A percentile compares a stretch with the other conserved stretches of the same genome.
Evolutionary conservation across 2,329 filamentous ascomycete species (phyloP).

Genomic region (Trichoderma sp.): DNA sequence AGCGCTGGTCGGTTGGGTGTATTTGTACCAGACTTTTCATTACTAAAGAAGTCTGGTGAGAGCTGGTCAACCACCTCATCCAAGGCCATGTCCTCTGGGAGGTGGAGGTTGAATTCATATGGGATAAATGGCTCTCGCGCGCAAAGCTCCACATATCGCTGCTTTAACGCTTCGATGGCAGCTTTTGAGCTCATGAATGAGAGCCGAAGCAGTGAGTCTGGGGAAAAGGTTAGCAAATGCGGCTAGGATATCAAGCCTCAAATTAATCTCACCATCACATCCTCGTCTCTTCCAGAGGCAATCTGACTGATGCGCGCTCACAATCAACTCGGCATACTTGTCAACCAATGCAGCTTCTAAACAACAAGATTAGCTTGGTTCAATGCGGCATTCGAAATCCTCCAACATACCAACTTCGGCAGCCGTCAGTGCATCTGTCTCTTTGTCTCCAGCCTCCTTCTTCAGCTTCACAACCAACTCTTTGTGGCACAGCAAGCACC

Average conservation of each 20-base stretch:
- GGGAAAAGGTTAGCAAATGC: background rate
- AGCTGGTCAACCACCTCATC: conserved; percentile 53
- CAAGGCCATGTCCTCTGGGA: conserved; percentile 56
- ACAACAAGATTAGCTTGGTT: conserved; percentile 27
- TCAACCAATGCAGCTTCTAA: conserved; percentile 68
- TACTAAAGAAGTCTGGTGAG: conserved; percentile 56
- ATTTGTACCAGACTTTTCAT: conserved; percentile 34
- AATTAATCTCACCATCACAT: conserved; percentile 71
- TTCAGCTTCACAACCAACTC: conserved; percentile 81
- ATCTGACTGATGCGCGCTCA: conserved; percentile 73
- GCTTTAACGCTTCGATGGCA: conserved; percentile 59
- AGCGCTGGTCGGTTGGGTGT: conserved; percentile 63
- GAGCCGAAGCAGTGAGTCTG: conserved; percentile 62
- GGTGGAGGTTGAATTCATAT: conserved; percentile 62
- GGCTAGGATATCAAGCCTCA: conserved; percentile 26
- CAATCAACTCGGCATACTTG: conserved; percentile 72
- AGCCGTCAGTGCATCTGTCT: conserved; percentile 54
- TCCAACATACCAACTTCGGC: conserved; percentile 57
- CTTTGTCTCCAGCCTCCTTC: conserved; percentile 58
- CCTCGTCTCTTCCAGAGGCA: conserved; percentile 86
- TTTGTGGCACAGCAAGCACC: conserved; percentile 81
- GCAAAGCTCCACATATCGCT: conserved; percentile 66
- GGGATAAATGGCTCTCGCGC: conserved; percentile 58
- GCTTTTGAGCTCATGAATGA: conserved; percentile 63
- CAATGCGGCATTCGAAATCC: background rate